These are phyloP conservation scores for Henningerozyma blattae DNA, from an alignment of 805 yeast genomes.

Conservation along the genomic window DNA sequence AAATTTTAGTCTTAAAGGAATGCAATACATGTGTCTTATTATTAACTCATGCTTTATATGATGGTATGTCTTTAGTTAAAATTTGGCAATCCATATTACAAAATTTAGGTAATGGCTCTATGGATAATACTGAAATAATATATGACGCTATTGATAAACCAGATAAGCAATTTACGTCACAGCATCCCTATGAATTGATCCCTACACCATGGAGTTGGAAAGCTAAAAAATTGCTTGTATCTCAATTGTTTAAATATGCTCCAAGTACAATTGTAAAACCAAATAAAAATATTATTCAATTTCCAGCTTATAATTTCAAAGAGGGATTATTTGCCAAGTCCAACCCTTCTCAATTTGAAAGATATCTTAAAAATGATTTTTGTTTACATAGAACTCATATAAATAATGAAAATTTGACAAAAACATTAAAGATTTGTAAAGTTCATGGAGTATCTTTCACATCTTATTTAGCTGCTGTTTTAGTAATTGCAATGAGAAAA, in stretches of 20 bases:
- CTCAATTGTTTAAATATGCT: too few relatives aligned
- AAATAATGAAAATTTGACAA: slow-evolving; percentile 1
- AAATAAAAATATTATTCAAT: too few relatives aligned
- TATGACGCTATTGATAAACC: not conserved
- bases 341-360: too few relatives aligned
- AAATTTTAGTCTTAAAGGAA: slow-evolving; percentile 1
- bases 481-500: slow-evolving; percentile 3
- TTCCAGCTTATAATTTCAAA: too few relatives aligned
- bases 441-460: slow-evolving; percentile 13
- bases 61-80: slow-evolving; percentile 11
- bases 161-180: not conserved
- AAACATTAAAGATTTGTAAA: slow-evolving; percentile 10
- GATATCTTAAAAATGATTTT: too few relatives aligned
- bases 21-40: not conserved
- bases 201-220: slow-evolving; percentile 11
- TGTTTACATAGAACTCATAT: too few relatives aligned
- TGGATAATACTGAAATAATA: not conserved
- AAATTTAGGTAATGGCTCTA: not conserved
- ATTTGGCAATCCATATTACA: slow-evolving; percentile 7
- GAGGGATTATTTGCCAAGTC: too few relatives aligned
- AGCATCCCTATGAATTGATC: slow-evolving; percentile 14
- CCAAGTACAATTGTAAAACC: too few relatives aligned
- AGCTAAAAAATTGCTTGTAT: too few relatives aligned
- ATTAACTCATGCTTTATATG: slow-evolving; percentile 6
- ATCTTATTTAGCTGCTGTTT: slow-evolving; percentile 9